phyloP scores from a whole-genome alignment of 1,139 yeast genomes.

The Pichia sp. region DNA sequence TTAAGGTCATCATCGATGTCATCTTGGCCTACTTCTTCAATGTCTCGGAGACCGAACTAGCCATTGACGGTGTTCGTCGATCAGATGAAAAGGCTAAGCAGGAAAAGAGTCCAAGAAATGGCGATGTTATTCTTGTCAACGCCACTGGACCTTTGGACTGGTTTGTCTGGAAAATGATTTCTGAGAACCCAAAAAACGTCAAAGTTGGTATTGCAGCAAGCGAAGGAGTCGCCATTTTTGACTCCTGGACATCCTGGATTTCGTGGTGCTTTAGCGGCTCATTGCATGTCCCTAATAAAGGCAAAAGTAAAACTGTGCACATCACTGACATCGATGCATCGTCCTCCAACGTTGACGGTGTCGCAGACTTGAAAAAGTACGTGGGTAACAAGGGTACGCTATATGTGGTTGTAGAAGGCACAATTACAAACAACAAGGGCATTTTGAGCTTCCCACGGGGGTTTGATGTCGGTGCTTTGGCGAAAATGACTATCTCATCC shows the following conservation, averaged over 20 bases:
- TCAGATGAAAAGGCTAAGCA: slow-evolving; percentile 36
- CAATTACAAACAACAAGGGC: slow-evolving; percentile 55
- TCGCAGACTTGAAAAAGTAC: slow-evolving; percentile 7
- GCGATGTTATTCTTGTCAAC: slow-evolving; percentile 49
- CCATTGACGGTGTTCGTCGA: slow-evolving; percentile 50
- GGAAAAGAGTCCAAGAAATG: slow-evolving; percentile 38
- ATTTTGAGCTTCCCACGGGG: slow-evolving; percentile 24
- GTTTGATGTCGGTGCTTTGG: slow-evolving; percentile 20
- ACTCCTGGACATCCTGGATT: slow-evolving; percentile 4
- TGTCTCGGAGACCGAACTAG: slow-evolving; percentile 34
- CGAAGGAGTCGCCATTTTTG: slow-evolving; percentile 37
- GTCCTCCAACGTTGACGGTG: slow-evolving; percentile 7
- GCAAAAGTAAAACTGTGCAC: slow-evolving; percentile 3
- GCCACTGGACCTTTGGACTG: slow-evolving; percentile 55
- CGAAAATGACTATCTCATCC: slow-evolving; percentile 15
- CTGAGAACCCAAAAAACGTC: slow-evolving; percentile 21
- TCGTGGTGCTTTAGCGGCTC: slow-evolving; percentile 21
- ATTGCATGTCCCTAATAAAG: slow-evolving; percentile 15
- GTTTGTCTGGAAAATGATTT: slow-evolving; percentile 25
- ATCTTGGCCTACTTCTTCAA: slow-evolving; percentile 22
- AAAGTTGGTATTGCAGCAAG: slow-evolving; percentile 44
- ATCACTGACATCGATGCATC: slow-evolving; percentile 11
- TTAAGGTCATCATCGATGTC: slow-evolving; percentile 11
- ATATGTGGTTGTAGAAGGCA: slow-evolving; percentile 60
- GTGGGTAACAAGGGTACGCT: slow-evolving; percentile 31